phyloP scores from a whole-genome alignment of 2,329 filamentous ascomycete species.

The Oidium heveae region DNA sequence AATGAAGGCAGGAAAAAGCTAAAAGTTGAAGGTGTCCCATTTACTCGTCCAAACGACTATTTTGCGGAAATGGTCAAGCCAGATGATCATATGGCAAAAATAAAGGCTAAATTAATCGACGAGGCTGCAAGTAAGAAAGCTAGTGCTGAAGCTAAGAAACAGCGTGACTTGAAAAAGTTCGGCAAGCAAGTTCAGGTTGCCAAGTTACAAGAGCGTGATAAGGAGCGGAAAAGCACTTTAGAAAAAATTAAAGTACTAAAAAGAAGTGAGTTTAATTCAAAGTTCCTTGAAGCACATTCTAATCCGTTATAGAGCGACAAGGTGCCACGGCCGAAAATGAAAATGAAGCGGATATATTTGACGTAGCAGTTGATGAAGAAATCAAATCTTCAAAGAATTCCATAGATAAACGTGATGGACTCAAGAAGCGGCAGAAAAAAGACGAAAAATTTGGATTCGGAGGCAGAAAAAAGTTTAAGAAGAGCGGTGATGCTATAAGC shows the following conservation, averaged over 20 bases:
- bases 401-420: constrained; percentile 17
- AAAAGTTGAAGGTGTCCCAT: constrained; percentile 59
- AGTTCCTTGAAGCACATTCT: constrained; percentile 4
- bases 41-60: constrained; percentile 77
- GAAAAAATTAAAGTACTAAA: constrained; percentile 92
- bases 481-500: constrained; percentile 72
- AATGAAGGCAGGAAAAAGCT: constrained; percentile 47
- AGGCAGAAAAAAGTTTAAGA: constrained; percentile 76
- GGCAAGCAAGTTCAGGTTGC: constrained; percentile 95
- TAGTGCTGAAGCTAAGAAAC: constrained; percentile 66
- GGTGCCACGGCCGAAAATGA: constrained; percentile 31
- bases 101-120: constrained; percentile 80
- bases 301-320: constrained; percentile 44
- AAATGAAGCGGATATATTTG: constrained; percentile 72
- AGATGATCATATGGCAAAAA: constrained; percentile 93
- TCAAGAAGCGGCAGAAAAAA: constrained; percentile 77
- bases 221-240: constrained; percentile 74
- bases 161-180: constrained; percentile 94
- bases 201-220: constrained; percentile 80
- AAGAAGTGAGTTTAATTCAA: constrained; percentile 44
- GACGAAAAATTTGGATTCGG: constrained; percentile 87
- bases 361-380: constrained; percentile 51
- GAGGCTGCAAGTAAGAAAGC: constrained; percentile 86
- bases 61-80: constrained; percentile 99
- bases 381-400: constrained; percentile 16